phyloP scores from a whole-genome alignment of 2,329 filamentous ascomycete species.

The Fusarium succisae region DNA sequence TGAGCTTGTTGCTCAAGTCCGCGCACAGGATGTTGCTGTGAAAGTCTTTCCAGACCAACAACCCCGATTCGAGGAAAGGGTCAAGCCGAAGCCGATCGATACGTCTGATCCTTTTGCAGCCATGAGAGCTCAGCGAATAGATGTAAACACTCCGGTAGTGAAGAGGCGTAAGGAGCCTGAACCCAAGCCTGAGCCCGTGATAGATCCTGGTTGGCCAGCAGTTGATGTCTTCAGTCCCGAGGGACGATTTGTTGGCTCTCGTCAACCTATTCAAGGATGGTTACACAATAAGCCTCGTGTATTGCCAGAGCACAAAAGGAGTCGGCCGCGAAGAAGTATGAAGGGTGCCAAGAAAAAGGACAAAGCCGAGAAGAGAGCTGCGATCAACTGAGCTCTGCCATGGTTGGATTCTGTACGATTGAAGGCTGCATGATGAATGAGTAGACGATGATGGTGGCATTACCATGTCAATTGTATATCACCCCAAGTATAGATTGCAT shows the following conservation, averaged over 20 bases:
- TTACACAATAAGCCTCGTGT: constrained; percentile 66
- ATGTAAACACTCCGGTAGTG: not conserved
- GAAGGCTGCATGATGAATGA: constrained; percentile 22
- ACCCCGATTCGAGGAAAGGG: not conserved
- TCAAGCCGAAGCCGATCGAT: not conserved
- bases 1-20: constrained; percentile 84
- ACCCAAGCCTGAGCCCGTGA: constrained; percentile 8
- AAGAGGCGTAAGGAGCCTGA: constrained; percentile 17
- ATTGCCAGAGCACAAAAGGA: constrained; percentile 58
- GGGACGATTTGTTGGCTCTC: constrained; percentile 77
- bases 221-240: constrained; percentile 88
- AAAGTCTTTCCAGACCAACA: constrained; percentile 5
- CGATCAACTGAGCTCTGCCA: not conserved
- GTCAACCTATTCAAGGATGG: constrained; percentile 78
- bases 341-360: constrained; percentile 62
- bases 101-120: constrained; percentile 37
- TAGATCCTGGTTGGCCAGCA: constrained; percentile 66
- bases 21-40: constrained; percentile 59
- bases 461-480: constrained; percentile 23
- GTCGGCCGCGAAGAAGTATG: constrained; percentile 75
- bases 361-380: constrained; percentile 45
- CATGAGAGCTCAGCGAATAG: constrained; percentile 42
- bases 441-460: constrained; percentile 19
- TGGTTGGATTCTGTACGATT: not conserved
- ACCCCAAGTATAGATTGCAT: constrained; percentile 14